These are phyloP conservation scores for Brassica juncea DNA, from an alignment of 345 rosid species.

Conservation along the genomic window DNA sequence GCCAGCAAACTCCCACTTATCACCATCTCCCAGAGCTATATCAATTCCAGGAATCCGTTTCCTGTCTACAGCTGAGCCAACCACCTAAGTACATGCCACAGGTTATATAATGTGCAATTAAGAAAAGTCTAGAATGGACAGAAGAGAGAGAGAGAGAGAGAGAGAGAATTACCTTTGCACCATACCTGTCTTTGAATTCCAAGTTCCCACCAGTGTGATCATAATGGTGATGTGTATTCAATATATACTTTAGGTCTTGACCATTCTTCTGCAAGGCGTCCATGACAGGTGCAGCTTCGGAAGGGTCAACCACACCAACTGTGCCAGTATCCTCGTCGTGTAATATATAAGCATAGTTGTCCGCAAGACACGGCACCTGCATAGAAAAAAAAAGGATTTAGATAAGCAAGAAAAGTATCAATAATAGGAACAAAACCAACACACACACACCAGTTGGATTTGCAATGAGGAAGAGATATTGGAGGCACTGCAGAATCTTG, in stretches of 20 bases:
- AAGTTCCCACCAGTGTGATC: constrained; percentile 94
- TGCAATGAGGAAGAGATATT: constrained; percentile 67
- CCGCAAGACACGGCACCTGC: constrained; percentile 89
- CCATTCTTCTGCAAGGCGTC: constrained; percentile 28
- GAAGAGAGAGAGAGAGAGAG: background rate
- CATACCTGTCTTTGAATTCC: constrained; percentile 90
- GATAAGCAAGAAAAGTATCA: background rate
- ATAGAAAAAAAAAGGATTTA: background rate
- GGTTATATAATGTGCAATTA: background rate
- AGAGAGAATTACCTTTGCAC: constrained; percentile 76
- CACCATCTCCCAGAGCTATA: constrained; percentile 73
- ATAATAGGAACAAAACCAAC: background rate
- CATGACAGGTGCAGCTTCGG: constrained; percentile 55
- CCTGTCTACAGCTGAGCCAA: constrained; percentile 68
- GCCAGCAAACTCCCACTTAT: constrained; percentile 91
- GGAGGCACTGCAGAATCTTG: constrained; percentile 81
- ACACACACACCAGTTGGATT: constrained; percentile 70
- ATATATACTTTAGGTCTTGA: constrained; percentile 72
- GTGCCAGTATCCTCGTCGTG: constrained; percentile 93
- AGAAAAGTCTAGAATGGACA: background rate
- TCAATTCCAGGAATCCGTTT: constrained; percentile 90
- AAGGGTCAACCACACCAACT: constrained; percentile 96
- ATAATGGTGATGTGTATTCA: constrained; percentile 92
- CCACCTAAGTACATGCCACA: constrained; percentile 50
- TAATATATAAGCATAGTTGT: constrained; percentile 89